Percentiles rank a stretch among this genome's conserved stretches.
Conservation (phyloP, 2,329 filamentous ascomycete species). For the Penicillium crustosum region DNA sequence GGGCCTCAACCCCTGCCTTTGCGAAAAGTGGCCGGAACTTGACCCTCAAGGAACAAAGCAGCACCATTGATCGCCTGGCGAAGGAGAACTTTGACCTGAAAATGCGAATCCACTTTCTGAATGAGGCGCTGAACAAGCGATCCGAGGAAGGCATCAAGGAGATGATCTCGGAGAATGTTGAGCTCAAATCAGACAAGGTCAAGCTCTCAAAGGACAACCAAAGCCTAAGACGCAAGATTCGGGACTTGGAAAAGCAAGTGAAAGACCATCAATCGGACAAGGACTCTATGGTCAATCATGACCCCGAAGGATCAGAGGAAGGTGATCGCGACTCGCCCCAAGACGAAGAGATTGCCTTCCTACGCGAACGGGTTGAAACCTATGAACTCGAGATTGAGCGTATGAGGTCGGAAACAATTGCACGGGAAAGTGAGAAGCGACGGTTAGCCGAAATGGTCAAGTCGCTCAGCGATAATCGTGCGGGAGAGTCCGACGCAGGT, state of each 20-base stretch:
- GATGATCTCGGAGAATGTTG: constrained; percentile 96
- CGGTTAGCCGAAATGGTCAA: constrained; percentile 80
- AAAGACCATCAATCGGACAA: constrained; percentile 54
- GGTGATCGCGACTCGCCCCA: constrained; percentile 54
- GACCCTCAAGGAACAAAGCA: constrained; percentile 95
- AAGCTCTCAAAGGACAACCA: constrained; percentile 91
- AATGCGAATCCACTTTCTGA: constrained; percentile 95
- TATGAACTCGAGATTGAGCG: constrained; percentile 82
- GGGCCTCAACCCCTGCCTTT: constrained; percentile 51
- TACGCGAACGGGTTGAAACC: constrained; percentile 82
- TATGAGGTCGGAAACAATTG: constrained; percentile 72
- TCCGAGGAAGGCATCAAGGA: constrained; percentile 97
- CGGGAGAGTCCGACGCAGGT: constrained; percentile 52
- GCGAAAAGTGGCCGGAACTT: constrained; percentile 66
- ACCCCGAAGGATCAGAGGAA: constrained; percentile 44
- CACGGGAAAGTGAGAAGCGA: constrained; percentile 80
- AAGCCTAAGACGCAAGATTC: constrained; percentile 72
- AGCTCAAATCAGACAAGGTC: constrained; percentile 85
- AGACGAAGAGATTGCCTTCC: constrained; percentile 81
- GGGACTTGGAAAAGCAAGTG: constrained; percentile 81
- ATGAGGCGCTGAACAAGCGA: constrained; percentile 85
- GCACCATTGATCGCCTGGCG: constrained; percentile 89
- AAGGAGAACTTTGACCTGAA: constrained; percentile 99
- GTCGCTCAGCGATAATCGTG: constrained; percentile 56
- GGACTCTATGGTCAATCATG: constrained; percentile 46